phyloP scores from a whole-genome alignment of 169 alveolate species.

The Fabrea salina region DNA sequence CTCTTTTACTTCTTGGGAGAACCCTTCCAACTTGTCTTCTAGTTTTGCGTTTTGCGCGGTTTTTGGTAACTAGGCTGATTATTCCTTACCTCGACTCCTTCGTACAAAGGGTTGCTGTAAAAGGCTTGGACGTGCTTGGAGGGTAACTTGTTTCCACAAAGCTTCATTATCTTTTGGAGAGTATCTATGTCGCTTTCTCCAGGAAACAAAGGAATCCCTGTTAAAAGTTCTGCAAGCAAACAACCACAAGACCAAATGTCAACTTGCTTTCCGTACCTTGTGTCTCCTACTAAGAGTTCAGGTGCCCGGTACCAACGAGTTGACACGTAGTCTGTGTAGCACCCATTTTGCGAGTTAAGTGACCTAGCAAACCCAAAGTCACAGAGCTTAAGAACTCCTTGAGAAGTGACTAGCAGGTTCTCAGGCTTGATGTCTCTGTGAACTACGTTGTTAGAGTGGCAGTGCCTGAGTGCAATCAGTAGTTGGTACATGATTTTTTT shows the following conservation, averaged over 20 bases:
- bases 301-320: conserved; percentile 90
- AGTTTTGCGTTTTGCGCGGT: conserved; percentile 36
- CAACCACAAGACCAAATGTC: conserved; percentile 87
- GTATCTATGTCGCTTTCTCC: conserved; percentile 80
- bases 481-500: conserved; percentile 65
- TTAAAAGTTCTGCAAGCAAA: conserved; percentile 71
- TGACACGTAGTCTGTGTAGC: conserved; percentile 67
- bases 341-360: background rate
- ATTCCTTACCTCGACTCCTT: conserved; percentile 33
- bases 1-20: conserved; percentile 38
- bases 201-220: conserved; percentile 79
- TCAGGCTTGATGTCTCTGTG: conserved; percentile 87
- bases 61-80: conserved; percentile 29
- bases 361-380: conserved; percentile 71
- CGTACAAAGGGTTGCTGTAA: conserved; percentile 53
- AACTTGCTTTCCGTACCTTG: conserved; percentile 71
- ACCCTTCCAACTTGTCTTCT: conserved; percentile 32
- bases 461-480: conserved; percentile 70
- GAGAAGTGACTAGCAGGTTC: conserved; percentile 65
- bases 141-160: conserved; percentile 45
- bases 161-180: conserved; percentile 63
- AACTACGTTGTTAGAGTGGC: conserved; percentile 69
- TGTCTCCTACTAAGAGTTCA: conserved; percentile 74
- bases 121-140: conserved; percentile 40
- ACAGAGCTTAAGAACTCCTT: conserved; percentile 68